Evolutionary conservation across 225 moss, liverwort and hornwort genomes (phyloP).

Genomic region (Antitrichia curtipendula): DNA sequence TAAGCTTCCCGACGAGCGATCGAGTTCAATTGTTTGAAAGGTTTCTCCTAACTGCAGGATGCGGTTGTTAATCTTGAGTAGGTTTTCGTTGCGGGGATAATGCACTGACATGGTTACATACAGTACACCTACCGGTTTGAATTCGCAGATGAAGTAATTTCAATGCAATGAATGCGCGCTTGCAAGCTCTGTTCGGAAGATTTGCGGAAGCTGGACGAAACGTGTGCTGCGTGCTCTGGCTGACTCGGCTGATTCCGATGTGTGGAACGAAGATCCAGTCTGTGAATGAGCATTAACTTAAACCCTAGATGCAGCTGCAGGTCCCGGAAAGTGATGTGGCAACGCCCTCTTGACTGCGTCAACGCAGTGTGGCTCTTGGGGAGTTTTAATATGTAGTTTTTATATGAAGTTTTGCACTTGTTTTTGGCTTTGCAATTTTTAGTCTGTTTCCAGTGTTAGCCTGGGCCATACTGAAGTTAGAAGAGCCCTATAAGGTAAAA

Average conservation of each 20-base stretch:
- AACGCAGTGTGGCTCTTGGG: neutral
- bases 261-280: neutral
- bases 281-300: neutral
- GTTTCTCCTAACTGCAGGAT: neutral
- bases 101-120: neutral
- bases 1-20: neutral
- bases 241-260: neutral
- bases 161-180: neutral
- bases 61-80: neutral
- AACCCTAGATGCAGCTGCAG: neutral
- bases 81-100: neutral
- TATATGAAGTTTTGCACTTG: neutral
- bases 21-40: neutral
- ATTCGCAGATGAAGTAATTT: neutral
- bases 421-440: neutral
- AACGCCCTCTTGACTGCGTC: neutral
- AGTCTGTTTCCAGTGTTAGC: neutral
- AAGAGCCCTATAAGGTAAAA: too few relatives aligned
- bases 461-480: too few relatives aligned
- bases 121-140: neutral
- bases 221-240: neutral
- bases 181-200: neutral
- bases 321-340: neutral
- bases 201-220: neutral
- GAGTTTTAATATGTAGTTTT: neutral